phyloP scores from a whole-genome alignment of 441 rosid genomes.

The Croton setiger region DNA sequence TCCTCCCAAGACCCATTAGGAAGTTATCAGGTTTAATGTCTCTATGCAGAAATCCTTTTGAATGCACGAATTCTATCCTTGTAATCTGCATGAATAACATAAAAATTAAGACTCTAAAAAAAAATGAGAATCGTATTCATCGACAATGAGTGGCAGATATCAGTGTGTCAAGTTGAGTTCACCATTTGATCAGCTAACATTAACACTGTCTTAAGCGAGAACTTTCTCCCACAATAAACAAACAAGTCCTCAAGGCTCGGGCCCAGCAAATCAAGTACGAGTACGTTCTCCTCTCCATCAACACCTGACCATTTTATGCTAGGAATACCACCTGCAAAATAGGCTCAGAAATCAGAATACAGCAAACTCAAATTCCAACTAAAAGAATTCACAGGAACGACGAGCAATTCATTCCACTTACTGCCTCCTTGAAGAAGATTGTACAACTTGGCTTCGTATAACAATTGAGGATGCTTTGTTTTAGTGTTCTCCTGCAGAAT shows the following conservation, averaged over 20 bases:
- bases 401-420: slow-evolving; percentile 20
- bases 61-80: slow-evolving; percentile 81
- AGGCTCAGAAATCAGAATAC: not conserved
- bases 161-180: not conserved
- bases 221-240: slow-evolving; percentile 60
- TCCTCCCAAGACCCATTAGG: slow-evolving; percentile 90
- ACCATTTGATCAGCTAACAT: slow-evolving; percentile 76
- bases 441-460: slow-evolving; percentile 72
- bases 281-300: slow-evolving; percentile 49
- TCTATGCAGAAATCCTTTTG: slow-evolving; percentile 88
- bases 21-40: slow-evolving; percentile 96
- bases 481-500: slow-evolving; percentile 57
- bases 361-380: not conserved
- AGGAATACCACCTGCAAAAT: slow-evolving; percentile 49
- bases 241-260: slow-evolving; percentile 65
- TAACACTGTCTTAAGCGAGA: slow-evolving; percentile 53
- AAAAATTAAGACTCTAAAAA: not conserved
- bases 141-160: not conserved
- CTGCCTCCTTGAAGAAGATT: slow-evolving; percentile 82
- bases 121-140: not conserved
- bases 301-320: slow-evolving; percentile 53
- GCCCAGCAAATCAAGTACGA: slow-evolving; percentile 58
- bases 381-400: not conserved
- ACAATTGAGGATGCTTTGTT: slow-evolving; percentile 79
- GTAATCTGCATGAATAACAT: slow-evolving; percentile 45